phyloP scores from a whole-genome alignment of 2,329 filamentous ascomycete genomes.

The Alternaria viburni region DNA sequence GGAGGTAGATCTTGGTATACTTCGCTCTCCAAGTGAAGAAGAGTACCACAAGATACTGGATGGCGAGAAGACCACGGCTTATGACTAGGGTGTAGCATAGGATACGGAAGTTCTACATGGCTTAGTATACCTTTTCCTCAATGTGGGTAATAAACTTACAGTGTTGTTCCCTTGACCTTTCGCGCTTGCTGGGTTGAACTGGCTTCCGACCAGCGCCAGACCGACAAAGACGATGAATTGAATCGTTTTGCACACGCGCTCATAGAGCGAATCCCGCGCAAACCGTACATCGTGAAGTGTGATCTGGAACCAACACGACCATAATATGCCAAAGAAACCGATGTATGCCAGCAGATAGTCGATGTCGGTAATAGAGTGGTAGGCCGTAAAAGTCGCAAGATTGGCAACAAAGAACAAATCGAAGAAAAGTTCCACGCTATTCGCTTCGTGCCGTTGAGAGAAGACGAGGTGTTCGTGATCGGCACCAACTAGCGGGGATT shows the following conservation, averaged over 20 bases:
- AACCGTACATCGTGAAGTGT: conserved; percentile 51
- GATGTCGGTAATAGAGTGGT: conserved; percentile 47
- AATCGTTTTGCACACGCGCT: conserved; percentile 45
- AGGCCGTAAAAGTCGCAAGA: conserved; percentile 48
- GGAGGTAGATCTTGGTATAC: conserved; percentile 44
- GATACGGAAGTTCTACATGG: conserved; percentile 41
- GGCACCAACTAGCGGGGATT: conserved; percentile 45
- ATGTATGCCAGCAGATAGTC: conserved; percentile 45
- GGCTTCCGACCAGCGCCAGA: conserved; percentile 44
- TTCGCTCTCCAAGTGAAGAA: conserved; percentile 37
- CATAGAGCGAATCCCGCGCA: conserved; percentile 47
- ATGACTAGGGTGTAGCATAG: conserved; percentile 46
- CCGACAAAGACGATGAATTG: conserved; percentile 49
- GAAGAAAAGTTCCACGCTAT: conserved; percentile 48
- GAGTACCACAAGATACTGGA: conserved; percentile 45
- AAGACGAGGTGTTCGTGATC: conserved; percentile 46
- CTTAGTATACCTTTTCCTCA: conserved; percentile 2
- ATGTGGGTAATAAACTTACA: conserved; percentile 16
- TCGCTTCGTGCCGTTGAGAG: conserved; percentile 49
- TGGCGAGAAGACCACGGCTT: conserved; percentile 37
- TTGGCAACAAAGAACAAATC: conserved; percentile 44
- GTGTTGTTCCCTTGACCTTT: conserved; percentile 35
- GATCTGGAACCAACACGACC: conserved; percentile 49
- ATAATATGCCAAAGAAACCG: conserved; percentile 49
- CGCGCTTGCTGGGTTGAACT: conserved; percentile 39